Conservation (phyloP, 2,329 filamentous ascomycete species). For the Zasmidium angulare region DNA sequence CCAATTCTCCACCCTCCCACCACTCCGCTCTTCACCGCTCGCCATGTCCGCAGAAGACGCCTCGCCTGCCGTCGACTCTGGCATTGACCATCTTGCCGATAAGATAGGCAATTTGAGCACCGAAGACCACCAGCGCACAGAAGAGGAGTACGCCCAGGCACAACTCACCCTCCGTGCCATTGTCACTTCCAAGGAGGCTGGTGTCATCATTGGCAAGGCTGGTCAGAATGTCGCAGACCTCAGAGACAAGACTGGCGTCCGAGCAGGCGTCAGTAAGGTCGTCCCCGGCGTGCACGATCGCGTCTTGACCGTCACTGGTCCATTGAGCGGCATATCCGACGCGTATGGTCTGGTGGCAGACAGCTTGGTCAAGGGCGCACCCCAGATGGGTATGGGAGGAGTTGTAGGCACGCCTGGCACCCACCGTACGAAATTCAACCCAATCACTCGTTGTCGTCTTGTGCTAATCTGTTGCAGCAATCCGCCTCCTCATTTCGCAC, state of each 20-base stretch:
- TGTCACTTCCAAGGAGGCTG: slow-evolving; percentile 97
- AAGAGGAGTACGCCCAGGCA: slow-evolving; percentile 92
- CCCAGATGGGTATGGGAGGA: slow-evolving; percentile 94
- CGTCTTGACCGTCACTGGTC: slow-evolving; percentile 90
- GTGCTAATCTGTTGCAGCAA: slow-evolving; percentile 58
- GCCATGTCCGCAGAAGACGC: slow-evolving; percentile 34
- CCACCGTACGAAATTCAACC: slow-evolving; percentile 70
- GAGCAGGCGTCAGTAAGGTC: slow-evolving; percentile 97
- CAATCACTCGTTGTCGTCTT: slow-evolving; percentile 20
- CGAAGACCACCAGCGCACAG: slow-evolving; percentile 81
- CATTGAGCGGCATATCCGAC: slow-evolving; percentile 82
- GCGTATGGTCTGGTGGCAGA: slow-evolving; percentile 93
- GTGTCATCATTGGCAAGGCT: slow-evolving; percentile 97
- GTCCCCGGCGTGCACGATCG: slow-evolving; percentile 97
- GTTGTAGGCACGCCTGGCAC: slow-evolving; percentile 84
- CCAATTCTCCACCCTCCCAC: neutral
- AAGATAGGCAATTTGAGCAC: slow-evolving; percentile 43
- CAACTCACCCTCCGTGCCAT: slow-evolving; percentile 95
- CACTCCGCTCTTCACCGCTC: no score
- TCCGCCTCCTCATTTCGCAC: slow-evolving; percentile 97
- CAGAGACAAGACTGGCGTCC: slow-evolving; percentile 95
- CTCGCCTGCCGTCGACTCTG: slow-evolving; percentile 29
- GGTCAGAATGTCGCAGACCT: slow-evolving; percentile 98
- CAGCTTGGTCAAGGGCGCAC: slow-evolving; percentile 86
- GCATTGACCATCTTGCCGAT: slow-evolving; percentile 39